A percentile compares a stretch with the other conserved stretches of the same genome.
phyloP scores from a whole-genome alignment of 176 grass and related monocot species.

The Musa troglodytarum region DNA sequence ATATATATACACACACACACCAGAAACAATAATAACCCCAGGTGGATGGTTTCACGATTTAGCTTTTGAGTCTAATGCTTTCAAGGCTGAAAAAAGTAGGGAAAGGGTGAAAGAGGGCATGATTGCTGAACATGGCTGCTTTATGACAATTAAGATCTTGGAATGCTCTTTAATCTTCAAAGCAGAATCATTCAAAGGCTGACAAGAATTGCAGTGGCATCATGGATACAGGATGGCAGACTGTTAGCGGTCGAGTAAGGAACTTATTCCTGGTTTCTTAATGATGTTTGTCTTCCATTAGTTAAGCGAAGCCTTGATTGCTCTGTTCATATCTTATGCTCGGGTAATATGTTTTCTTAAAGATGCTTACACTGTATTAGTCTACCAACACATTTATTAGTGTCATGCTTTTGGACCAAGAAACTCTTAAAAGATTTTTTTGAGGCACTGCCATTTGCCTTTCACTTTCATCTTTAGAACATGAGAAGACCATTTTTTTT shows the following conservation, averaged over 20 bases:
- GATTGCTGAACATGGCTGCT: conserved; percentile 10
- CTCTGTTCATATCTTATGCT: no score
- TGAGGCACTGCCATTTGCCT: background rate
- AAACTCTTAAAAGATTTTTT: no score
- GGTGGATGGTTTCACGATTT: background rate
- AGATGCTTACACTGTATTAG: no score
- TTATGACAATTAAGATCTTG: conserved; percentile 1
- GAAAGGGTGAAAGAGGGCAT: conserved; percentile 1
- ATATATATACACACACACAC: background rate
- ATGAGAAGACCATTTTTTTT: no score
- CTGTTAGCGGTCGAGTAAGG: no score
- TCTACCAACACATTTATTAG: no score
- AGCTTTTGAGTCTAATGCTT: background rate
- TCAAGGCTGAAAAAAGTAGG: background rate
- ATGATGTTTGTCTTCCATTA: no score
- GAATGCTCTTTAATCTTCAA: conserved; percentile 10
- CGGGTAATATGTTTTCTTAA: no score
- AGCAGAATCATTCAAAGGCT: conserved; percentile 1
- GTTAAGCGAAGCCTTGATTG: no score
- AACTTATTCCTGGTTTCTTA: no score
- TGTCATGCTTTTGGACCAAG: no score
- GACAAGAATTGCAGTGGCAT: background rate
- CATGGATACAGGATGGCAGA: no score
- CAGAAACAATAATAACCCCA: background rate
- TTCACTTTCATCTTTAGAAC: background rate